Conservation (phyloP, 768 basidiomycete species). For the Panaeolus papilionaceus region DNA sequence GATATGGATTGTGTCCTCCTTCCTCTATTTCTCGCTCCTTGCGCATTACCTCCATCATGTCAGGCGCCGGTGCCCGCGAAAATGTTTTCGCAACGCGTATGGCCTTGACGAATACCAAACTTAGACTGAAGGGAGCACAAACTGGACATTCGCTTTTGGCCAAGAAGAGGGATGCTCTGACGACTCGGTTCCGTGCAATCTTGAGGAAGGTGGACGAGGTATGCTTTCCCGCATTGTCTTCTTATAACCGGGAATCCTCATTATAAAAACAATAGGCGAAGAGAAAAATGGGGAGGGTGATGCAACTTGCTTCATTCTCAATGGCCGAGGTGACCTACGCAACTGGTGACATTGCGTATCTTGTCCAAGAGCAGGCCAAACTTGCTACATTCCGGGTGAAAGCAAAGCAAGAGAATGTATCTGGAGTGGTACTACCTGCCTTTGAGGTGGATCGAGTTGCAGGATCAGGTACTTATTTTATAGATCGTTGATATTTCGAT, state of each 20-base stretch:
- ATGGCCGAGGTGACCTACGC: constrained; percentile 99
- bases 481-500: background rate
- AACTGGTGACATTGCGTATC: constrained; percentile 96
- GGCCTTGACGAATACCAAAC: constrained; percentile 93
- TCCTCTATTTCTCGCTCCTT: constrained; percentile 16
- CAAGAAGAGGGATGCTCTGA: constrained; percentile 98
- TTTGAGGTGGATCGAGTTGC: constrained; percentile 91
- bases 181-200: constrained; percentile 93
- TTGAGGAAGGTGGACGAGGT: constrained; percentile 98
- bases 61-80: constrained; percentile 88
- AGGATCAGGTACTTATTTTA: constrained; percentile 67
- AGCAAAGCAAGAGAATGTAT: constrained; percentile 97
- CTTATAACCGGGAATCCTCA: background rate
- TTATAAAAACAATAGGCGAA: constrained; percentile 72
- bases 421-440: constrained; percentile 93
- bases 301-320: constrained; percentile 98
- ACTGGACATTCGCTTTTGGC: constrained; percentile 95
- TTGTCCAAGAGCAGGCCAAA: constrained; percentile 96
- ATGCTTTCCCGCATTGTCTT: constrained; percentile 24
- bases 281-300: constrained; percentile 97
- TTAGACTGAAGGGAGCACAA: constrained; percentile 89
- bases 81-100: constrained; percentile 97
- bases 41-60: constrained; percentile 57
- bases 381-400: constrained; percentile 91
- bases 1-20: constrained; percentile 14